These are phyloP conservation scores for Beta macrorhiza DNA, from an alignment of 179 eudicot genomes.

Conservation along the genomic window DNA sequence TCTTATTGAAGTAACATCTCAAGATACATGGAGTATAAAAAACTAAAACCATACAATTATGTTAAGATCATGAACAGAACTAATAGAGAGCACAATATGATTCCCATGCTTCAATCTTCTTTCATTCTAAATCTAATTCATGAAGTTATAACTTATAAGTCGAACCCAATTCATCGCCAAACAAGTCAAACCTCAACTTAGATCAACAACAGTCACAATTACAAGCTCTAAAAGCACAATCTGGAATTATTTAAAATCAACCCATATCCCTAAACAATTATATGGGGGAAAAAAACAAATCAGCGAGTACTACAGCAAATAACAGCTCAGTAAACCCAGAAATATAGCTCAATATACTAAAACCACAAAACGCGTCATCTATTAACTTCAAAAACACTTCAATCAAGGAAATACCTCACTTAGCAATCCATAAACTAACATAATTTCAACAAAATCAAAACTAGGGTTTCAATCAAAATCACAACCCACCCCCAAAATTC, in stretches of 20 bases:
- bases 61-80: neutral
- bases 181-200: neutral
- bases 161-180: neutral
- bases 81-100: neutral
- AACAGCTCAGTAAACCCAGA: neutral
- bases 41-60: neutral
- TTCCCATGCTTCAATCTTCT: neutral
- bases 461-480: conserved; percentile 22
- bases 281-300: neutral
- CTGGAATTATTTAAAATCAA: neutral
- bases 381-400: neutral
- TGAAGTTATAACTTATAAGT: neutral
- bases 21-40: neutral
- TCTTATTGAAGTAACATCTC: neutral
- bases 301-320: neutral
- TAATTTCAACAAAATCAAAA: neutral
- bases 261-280: neutral
- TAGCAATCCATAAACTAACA: neutral
- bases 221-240: neutral
- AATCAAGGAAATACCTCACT: neutral
- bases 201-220: neutral
- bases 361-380: neutral
- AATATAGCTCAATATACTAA: neutral
- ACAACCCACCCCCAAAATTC: conserved; percentile 3
- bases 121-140: neutral